Evolutionary conservation across 768 basidiomycete genomes (phyloP).

Genomic region (Tephrocybe sp.): DNA sequence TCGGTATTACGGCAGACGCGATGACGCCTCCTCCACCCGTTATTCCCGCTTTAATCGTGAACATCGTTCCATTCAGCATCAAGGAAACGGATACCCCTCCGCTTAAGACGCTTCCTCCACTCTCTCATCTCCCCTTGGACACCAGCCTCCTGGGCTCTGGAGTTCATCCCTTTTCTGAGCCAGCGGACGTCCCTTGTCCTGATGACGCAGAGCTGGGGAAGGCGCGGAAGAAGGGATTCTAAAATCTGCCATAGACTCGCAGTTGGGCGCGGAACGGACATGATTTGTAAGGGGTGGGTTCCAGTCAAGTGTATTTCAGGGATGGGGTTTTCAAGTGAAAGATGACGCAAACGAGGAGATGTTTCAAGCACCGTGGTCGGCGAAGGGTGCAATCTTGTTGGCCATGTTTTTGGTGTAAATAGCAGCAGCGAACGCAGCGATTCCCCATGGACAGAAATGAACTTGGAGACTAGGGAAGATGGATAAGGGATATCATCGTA

Average conservation of each 20-base stretch:
- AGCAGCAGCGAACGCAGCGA: slow-evolving; percentile 60
- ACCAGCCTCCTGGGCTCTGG: slow-evolving; percentile 66
- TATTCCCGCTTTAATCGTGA: slow-evolving; percentile 16
- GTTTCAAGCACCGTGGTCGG: slow-evolving; percentile 44
- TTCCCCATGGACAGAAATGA: slow-evolving; percentile 60
- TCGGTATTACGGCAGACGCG: too few species aligned
- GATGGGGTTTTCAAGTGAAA: slow-evolving; percentile 70
- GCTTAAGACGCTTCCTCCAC: slow-evolving; percentile 63
- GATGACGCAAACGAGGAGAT: slow-evolving; percentile 58
- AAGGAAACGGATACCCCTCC: slow-evolving; percentile 58
- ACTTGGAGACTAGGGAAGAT: slow-evolving; percentile 50
- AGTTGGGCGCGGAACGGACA: slow-evolving; percentile 76
- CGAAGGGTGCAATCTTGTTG: slow-evolving; percentile 54
- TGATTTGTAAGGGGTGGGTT: slow-evolving; percentile 50
- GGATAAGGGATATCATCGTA: slow-evolving; percentile 68
- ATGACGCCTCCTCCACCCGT: background rate
- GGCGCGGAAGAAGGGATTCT: slow-evolving; percentile 49
- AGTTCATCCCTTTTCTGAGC: slow-evolving; percentile 65
- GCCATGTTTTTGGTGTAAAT: slow-evolving; percentile 70
- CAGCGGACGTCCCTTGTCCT: slow-evolving; percentile 69
- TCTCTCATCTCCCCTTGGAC: slow-evolving; percentile 79
- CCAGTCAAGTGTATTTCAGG: slow-evolving; percentile 42
- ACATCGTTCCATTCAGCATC: slow-evolving; percentile 71
- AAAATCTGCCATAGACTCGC: slow-evolving; percentile 54
- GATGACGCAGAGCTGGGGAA: slow-evolving; percentile 57